These are phyloP conservation scores for Trametes versicolor DNA, from an alignment of 1,284 basidiomycete species.

Conservation along the genomic window DNA sequence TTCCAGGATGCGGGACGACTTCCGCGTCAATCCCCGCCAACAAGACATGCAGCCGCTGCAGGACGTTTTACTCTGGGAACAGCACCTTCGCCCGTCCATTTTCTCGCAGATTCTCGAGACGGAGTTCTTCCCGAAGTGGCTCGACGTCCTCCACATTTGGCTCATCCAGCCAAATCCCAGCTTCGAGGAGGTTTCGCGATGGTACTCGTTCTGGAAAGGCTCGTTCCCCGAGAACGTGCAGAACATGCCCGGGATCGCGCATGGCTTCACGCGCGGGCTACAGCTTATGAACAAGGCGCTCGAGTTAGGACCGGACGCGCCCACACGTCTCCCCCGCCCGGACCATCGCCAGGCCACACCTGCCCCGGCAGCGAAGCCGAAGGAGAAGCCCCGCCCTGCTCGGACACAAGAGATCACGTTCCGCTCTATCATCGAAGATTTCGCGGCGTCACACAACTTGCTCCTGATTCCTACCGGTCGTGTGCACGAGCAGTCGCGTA, in stretches of 20 bases:
- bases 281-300: constrained; percentile 95
- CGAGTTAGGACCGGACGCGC: constrained; percentile 80
- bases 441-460: constrained; percentile 84
- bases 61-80: constrained; percentile 82
- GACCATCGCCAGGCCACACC: constrained; percentile 52
- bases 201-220: constrained; percentile 92
- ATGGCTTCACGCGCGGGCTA: constrained; percentile 87
- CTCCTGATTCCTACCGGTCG: constrained; percentile 89
- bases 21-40: constrained; percentile 88
- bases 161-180: constrained; percentile 85
- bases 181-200: constrained; percentile 91
- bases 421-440: constrained; percentile 90
- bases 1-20: constrained; percentile 80
- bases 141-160: constrained; percentile 93
- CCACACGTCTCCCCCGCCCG: constrained; percentile 72
- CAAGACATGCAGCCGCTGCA: constrained; percentile 89
- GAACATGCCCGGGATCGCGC: constrained; percentile 69
- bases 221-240: constrained; percentile 79
- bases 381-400: constrained; percentile 51
- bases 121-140: constrained; percentile 97
- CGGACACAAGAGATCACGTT: constrained; percentile 88
- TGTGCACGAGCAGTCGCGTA: constrained; percentile 83
- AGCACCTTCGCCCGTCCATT: constrained; percentile 78
- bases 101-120: constrained; percentile 85
- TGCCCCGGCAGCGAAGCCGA: constrained; percentile 40